A percentile compares a stretch with the other conserved stretches of the same genome.
Evolutionary conservation across 2,329 filamentous ascomycete species (phyloP).

Genomic region (Cladosporium sp.): DNA sequence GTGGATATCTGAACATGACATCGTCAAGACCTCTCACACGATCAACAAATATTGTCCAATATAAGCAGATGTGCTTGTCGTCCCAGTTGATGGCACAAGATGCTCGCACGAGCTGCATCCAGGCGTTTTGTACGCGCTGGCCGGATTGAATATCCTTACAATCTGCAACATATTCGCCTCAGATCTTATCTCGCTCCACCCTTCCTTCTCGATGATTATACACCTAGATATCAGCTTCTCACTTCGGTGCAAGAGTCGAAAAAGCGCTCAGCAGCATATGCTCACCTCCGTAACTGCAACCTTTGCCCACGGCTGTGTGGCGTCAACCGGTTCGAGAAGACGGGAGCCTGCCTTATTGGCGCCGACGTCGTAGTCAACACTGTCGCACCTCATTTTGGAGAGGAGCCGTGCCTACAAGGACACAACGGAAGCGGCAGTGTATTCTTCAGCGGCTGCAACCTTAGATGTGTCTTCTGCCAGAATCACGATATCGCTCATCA

Average conservation of each 20-base stretch:
- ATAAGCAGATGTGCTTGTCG: background rate
- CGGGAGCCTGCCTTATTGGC: constrained; percentile 77
- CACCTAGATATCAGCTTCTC: constrained; percentile 70
- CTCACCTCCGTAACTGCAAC: constrained; percentile 77
- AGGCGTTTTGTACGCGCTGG: background rate
- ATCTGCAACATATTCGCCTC: constrained; percentile 18
- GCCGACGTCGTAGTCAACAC: constrained; percentile 76
- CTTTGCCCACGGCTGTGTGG: constrained; percentile 76
- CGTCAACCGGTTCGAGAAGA: constrained; percentile 78
- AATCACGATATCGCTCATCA: constrained; percentile 84
- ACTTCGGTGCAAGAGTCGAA: constrained; percentile 68
- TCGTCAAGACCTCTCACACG: background rate
- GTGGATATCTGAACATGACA: background rate
- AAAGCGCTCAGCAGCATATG: constrained; percentile 73
- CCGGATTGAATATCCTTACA: constrained; percentile 1
- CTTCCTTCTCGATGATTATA: constrained; percentile 74
- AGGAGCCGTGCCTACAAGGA: constrained; percentile 81
- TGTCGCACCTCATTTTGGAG: constrained; percentile 82
- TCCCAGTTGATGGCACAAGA: constrained; percentile 13
- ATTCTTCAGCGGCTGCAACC: constrained; percentile 77
- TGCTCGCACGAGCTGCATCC: constrained; percentile 21
- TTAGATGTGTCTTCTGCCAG: constrained; percentile 76
- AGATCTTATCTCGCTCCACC: constrained; percentile 54
- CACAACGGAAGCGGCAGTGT: constrained; percentile 78
- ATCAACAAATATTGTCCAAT: background rate